Evolutionary conservation across 352 stramenopile genomes (phyloP), one percentile per base, ranked within the genome.

Genomic region (Phytophthora sansomeana): DNA sequence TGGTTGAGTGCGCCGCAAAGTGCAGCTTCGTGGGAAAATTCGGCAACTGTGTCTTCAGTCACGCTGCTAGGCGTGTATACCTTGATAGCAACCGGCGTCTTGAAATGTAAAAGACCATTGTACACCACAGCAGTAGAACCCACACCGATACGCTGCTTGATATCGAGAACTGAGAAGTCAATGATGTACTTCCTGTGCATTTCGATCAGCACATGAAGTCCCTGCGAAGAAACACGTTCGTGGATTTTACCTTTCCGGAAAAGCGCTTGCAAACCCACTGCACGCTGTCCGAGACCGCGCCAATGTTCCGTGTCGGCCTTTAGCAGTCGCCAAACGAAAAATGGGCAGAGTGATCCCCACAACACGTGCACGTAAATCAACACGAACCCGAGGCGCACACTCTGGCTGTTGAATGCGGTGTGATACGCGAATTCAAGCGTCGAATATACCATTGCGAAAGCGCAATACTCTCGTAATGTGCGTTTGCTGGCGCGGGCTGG

Each of bases 301-400:
- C 82, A 91, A 41, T 86, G 82, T 36, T 88, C 79, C 5, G 82
- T 91, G 53, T 91, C 82, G 16, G 82, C 80, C 28, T 84, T 69
- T 5, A 90, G 63, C 33, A 81, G 41, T 9, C 76, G 66, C 72
- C 77, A 85, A 1, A 75, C 36, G 62, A 81, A 75, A 26, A 77
- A 65, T 35, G 74, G 74, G 10, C 74, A 72, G 3, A 81, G 46
- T 9, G 71, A 71, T 9, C 70, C 67, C 74, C 67, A 79, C 6
- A 77, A 41, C 1, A 81, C 58, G 33, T 76, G 49, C 6, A 30
- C 28, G 62, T 81, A 81, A n/a, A 72, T 71, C 7, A 83, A 21
- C 7, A 49, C 54, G 36, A 74, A 73, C 1, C 69, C 62, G 10
- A 85, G 33, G 38, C 68, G 61, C 0, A 74, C 51, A 6, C 62